Conservation (phyloP, 1,284 basidiomycete species). For the Cryptococcus sp. region DNA sequence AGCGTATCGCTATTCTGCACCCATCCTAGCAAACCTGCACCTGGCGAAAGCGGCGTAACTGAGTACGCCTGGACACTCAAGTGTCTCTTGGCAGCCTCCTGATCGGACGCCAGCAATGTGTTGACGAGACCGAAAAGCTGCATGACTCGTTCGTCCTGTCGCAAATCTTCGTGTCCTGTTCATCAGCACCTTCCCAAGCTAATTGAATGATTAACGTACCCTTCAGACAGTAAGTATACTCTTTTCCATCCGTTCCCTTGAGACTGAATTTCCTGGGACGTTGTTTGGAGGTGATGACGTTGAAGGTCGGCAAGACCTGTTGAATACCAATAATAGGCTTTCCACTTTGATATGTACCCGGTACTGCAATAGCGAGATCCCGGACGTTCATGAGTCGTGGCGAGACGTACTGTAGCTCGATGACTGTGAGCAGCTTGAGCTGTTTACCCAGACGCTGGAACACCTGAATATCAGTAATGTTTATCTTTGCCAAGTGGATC, state of each 20-base stretch:
- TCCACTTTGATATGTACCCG: conserved; percentile 91
- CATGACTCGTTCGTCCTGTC: conserved; percentile 99
- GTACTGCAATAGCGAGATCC: conserved; percentile 89
- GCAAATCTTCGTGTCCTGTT: conserved; percentile 92
- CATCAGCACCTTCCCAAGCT: neutral
- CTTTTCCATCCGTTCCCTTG: conserved; percentile 86
- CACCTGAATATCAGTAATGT: conserved; percentile 55
- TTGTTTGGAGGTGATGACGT: conserved; percentile 97
- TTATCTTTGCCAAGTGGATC: neutral
- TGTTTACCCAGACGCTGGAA: conserved; percentile 98
- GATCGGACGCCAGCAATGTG: conserved; percentile 86
- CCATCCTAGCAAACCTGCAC: conserved; percentile 93
- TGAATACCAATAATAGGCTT: conserved; percentile 78
- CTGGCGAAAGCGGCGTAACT: conserved; percentile 92
- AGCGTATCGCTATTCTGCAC: conserved; percentile 95
- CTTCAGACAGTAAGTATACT: conserved; percentile 92
- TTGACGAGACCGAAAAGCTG: conserved; percentile 98
- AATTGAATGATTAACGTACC: conserved; percentile 51
- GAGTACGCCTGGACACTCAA: conserved; percentile 91
- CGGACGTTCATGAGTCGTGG: conserved; percentile 84
- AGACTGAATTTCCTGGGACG: conserved; percentile 85
- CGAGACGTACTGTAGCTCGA: conserved; percentile 97
- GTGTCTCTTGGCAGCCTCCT: conserved; percentile 92
- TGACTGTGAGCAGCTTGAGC: conserved; percentile 78
- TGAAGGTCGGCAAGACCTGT: conserved; percentile 78